Conservation (phyloP, 148 eudicot species). For the Arbutus unedo region DNA sequence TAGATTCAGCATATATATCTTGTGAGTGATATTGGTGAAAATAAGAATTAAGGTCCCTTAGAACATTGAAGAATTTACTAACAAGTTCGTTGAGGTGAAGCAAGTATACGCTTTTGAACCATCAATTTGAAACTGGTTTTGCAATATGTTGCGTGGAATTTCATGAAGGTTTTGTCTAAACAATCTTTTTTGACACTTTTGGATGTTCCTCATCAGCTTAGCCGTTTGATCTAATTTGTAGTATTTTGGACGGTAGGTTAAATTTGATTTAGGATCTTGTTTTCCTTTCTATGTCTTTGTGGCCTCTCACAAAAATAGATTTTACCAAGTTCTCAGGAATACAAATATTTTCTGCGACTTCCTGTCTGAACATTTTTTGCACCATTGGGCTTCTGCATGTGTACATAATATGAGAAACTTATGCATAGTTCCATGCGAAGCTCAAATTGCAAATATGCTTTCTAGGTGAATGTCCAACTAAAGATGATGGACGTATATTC, state of each 20-base stretch:
- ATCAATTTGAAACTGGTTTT: neutral
- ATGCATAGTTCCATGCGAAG: neutral
- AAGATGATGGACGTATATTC: neutral
- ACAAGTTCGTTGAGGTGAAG: neutral
- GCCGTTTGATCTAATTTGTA: neutral
- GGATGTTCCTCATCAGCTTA: neutral
- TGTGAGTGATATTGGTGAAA: neutral
- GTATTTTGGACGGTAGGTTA: conserved; percentile 1
- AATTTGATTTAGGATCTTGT: neutral
- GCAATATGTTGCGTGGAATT: neutral
- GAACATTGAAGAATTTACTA: neutral
- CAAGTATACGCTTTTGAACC: neutral
- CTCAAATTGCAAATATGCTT: neutral
- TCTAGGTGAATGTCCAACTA: neutral
- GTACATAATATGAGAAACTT: neutral
- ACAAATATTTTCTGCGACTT: no score
- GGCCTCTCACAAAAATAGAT: neutral
- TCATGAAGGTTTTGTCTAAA: neutral
- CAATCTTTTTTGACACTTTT: neutral
- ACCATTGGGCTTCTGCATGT: neutral
- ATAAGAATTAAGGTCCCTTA: neutral
- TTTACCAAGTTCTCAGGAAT: no score
- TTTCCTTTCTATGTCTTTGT: neutral
- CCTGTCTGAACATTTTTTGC: neutral
- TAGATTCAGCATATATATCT: neutral